Evolutionary conservation across 176 grass and related monocot species (phyloP).

Genomic region (Echinochloa phyllopogon): DNA sequence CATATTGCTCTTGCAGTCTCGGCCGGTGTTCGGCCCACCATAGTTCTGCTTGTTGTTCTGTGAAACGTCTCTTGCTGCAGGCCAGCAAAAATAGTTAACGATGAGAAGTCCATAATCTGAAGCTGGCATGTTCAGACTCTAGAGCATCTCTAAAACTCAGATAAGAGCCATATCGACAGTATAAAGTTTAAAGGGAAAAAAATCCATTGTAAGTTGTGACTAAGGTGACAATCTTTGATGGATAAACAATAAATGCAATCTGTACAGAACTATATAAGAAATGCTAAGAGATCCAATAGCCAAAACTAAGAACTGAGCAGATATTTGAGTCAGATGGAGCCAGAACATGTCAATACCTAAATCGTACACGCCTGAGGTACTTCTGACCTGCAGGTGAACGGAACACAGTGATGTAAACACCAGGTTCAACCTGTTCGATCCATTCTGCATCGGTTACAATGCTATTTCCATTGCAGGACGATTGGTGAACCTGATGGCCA

Average conservation of each 20-base stretch:
- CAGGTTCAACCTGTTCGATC: constrained; percentile 70
- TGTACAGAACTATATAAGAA: not conserved
- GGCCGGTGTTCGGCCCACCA: constrained; percentile 68
- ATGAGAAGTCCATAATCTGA: not conserved
- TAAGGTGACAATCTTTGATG: not conserved
- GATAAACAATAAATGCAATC: not conserved
- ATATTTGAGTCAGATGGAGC: constrained; percentile 2
- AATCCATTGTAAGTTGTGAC: not conserved
- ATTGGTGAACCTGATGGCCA: constrained; percentile 17
- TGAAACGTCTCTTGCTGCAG: constrained; percentile 71
- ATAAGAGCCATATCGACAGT: not conserved
- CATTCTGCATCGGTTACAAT: constrained; percentile 54
- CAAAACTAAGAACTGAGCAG: not conserved
- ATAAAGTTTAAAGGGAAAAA: not conserved
- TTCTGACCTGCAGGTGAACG: constrained; percentile 55
- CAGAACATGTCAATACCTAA: constrained; percentile 51
- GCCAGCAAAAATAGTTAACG: constrained; percentile 4
- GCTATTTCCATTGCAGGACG: constrained; percentile 42
- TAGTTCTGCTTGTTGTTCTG: constrained; percentile 59
- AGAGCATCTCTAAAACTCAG: not conserved
- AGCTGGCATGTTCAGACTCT: not conserved
- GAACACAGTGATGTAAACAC: constrained; percentile 70
- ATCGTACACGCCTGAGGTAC: constrained; percentile 59
- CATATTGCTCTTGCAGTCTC: constrained; percentile 58
- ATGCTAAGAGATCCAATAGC: not conserved